phyloP scores from a whole-genome alignment of 2,329 filamentous ascomycete species.

The Sordariomycetes sp. region DNA sequence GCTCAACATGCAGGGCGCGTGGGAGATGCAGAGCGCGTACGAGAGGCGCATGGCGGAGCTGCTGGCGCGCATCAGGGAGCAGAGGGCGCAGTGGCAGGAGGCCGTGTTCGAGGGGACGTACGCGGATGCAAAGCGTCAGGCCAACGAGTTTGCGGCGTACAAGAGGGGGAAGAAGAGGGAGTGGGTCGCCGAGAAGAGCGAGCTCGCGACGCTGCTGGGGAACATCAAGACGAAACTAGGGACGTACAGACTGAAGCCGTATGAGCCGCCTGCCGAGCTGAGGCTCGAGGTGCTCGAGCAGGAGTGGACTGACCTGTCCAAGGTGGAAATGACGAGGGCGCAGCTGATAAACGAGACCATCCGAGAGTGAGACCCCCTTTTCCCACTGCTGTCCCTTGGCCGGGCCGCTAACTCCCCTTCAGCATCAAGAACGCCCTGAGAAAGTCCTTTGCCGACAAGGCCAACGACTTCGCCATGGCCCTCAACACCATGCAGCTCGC shows the following conservation, averaged over 20 bases:
- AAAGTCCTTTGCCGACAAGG: conserved; percentile 90
- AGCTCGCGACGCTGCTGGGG: conserved; percentile 79
- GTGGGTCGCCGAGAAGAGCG: conserved; percentile 97
- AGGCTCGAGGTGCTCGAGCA: conserved; percentile 69
- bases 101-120: conserved; percentile 87
- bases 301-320: conserved; percentile 69
- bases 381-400: not conserved
- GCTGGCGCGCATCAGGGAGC: conserved; percentile 58
- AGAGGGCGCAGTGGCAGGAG: conserved; percentile 63
- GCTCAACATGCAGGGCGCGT: conserved; percentile 96
- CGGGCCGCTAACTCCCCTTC: not conserved
- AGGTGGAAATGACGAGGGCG: conserved; percentile 75
- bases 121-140: conserved; percentile 78
- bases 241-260: conserved; percentile 82
- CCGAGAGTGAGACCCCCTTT: conserved; percentile 55
- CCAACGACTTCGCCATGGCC: conserved; percentile 92
- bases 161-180: conserved; percentile 82
- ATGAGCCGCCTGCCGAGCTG: conserved; percentile 77
- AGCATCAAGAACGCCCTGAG: conserved; percentile 92
- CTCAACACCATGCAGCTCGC: conserved; percentile 90
- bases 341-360: conserved; percentile 98
- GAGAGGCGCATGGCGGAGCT: conserved; percentile 82
- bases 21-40: conserved; percentile 98
- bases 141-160: conserved; percentile 70
- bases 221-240: conserved; percentile 99